Evolutionary conservation across 257 asterid genomes (phyloP), one percentile per base, ranked within the genome.

Genomic region (Primulina tabacum): DNA sequence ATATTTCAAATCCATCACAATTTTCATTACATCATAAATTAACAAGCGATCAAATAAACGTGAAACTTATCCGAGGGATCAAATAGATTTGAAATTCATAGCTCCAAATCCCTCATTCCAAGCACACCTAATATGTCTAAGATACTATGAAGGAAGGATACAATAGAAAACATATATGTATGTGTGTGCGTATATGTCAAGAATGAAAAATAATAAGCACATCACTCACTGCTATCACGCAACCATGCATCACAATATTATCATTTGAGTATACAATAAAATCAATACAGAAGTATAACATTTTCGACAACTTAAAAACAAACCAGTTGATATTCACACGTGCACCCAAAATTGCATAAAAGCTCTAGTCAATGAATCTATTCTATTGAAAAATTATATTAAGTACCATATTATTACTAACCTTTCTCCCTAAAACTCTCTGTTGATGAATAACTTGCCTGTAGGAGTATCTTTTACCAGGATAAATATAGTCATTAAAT

Each of bases 391-490:
- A 26, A 66, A 8, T 53, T 14, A 35, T 53, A 69, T 26, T 6
- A 60, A 29, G 34, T 68, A 64, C 62, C 30, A 69, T n/a, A 62
- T 43, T 4, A 14, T 50, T 57, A 64, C 79, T 63, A 69, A 88
- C 99, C 90, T 83, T 86, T 84, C 95, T 89, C 60, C 82, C 81
- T 67, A 82, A 70, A 69, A 85, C 93, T 82, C 90, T 87, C 68
- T 89, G 99, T 72, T 82, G 88, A 77, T 85, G 95, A 69, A 88
- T 60, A 84, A 92, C 97, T 88, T 94, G 97, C 84, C 78, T 88
- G 76, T 74, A 87, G 16, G 99, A 89, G 88, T 89, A 94, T 88
- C 99, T 87, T 83, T 81, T 91, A 77, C 99, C 98, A 43, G 96
- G 99, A 70, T 35, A 71, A 75, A 91, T 71, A 71, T 70, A 69